Base-by-base conservation (phyloP, 805 yeast genomes). In the Wickerhamomyces ciferrii region DNA sequence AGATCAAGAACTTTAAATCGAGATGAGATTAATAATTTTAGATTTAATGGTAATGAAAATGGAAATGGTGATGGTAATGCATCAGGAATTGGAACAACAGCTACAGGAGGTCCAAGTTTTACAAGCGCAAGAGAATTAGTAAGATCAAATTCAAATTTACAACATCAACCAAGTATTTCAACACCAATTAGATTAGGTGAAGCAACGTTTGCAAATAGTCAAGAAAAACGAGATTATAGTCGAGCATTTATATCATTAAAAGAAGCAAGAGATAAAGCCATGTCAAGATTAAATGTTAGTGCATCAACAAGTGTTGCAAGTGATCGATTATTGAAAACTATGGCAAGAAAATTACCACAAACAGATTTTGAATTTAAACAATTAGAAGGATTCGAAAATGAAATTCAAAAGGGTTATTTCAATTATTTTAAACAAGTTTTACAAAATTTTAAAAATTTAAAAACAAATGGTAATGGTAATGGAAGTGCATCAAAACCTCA, bases 301-400 rank as follows among this genome's bases (percentile, higher is more conserved):
- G 25, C 15, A 5, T 20, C 39, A 60, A 41, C 51, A 53, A 17
- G 67, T 71, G 19, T 60, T 66, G 0, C 53, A 68, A 1, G 63
- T 71, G 43, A 67, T 70, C 10, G 60, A 2, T 61, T 79, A 0
- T 58, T 83, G 47, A 70, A 71, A 48, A 81, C 78, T 39, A 74
- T 83, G 80, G 79, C 87, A 0, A 51, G 60, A 18, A 68, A 64
- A 43, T 65, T 83, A 29, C 89, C 90, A 1, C 68, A 70, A 2
- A 73, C 71, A 15, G 71, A 72, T 40, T 59, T 55, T 17, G 83
- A 72, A 37, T 84, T 69, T 58, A 61, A 67, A 7, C 59, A 56
- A 42, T 53, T 79, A 42, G 75, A 44, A 19, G 60, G 59, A 4
- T 46, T 59, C 19, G 69, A 63, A 31, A 43, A 34, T 15, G 53